phyloP scores from a whole-genome alignment of 768 basidiomycete species.

The Suillus occidentalis region DNA sequence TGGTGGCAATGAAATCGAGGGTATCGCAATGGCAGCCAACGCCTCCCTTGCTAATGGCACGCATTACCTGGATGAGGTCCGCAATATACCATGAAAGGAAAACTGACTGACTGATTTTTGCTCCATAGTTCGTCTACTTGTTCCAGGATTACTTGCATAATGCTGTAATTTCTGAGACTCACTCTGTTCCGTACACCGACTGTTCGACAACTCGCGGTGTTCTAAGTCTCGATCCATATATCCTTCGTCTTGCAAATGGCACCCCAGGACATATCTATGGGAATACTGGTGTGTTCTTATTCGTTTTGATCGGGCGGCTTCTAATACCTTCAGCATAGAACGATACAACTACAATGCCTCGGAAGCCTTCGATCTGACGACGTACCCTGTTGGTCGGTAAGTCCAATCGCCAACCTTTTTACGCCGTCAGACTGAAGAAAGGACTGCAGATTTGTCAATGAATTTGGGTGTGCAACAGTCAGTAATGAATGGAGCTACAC shows the following conservation, averaged over 20 bases:
- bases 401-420: conserved; percentile 9
- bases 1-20: conserved; percentile 61
- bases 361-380: conserved; percentile 52
- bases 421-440: neutral
- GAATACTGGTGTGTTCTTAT: conserved; percentile 41
- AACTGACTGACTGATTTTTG: neutral
- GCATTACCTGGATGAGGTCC: conserved; percentile 50
- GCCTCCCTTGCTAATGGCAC: conserved; percentile 40
- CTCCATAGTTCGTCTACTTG: conserved; percentile 43
- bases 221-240: conserved; percentile 55
- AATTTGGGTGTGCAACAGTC: conserved; percentile 47
- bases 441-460: conserved; percentile 49
- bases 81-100: conserved; percentile 6
- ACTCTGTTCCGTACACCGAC: conserved; percentile 57
- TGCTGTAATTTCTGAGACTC: conserved; percentile 48
- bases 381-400: conserved; percentile 49
- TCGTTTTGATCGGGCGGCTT: neutral
- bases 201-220: conserved; percentile 60
- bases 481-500: neutral
- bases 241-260: conserved; percentile 48
- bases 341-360: conserved; percentile 42
- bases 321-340: conserved; percentile 32
- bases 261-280: conserved; percentile 57
- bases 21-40: conserved; percentile 44
- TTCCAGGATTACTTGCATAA: conserved; percentile 54